Percentiles rank a stretch among this genome's conserved stretches.
These are phyloP conservation scores for Cicer pinnatifidum DNA, from an alignment of 306 rosid species.

Conservation along the genomic window DNA sequence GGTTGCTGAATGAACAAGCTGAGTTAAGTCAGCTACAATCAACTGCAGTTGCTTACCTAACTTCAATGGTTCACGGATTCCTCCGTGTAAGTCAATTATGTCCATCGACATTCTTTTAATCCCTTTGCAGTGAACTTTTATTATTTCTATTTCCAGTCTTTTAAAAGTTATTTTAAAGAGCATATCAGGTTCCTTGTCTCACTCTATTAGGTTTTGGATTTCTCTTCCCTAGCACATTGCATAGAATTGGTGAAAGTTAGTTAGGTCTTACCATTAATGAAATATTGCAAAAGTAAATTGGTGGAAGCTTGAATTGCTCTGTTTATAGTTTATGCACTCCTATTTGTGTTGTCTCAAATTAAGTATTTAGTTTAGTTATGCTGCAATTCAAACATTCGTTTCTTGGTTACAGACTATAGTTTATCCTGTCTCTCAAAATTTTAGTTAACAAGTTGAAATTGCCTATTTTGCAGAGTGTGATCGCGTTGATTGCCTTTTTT, in stretches of 20 bases:
- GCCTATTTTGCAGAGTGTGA: too few species aligned
- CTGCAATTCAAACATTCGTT: conserved; percentile 47
- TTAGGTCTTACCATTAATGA: not conserved
- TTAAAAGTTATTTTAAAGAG: conserved; percentile 4
- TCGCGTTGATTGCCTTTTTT: too few species aligned
- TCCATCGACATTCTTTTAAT: conserved; percentile 23
- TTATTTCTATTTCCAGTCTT: conserved; percentile 21
- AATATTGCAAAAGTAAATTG: not conserved
- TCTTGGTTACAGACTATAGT: conserved; percentile 1
- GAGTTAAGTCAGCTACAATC: conserved; percentile 60
- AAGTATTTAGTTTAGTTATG: conserved; percentile 6
- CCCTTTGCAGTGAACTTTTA: not conserved
- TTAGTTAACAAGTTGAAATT: too few species aligned
- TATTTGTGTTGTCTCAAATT: conserved; percentile 13
- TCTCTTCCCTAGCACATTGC: not conserved
- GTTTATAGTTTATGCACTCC: conserved; percentile 7
- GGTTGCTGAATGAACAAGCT: conserved; percentile 71
- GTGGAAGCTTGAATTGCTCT: not conserved
- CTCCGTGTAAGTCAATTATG: conserved; percentile 57
- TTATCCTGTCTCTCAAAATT: too few species aligned
- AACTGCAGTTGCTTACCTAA: conserved; percentile 58
- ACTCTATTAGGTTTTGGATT: conserved; percentile 7
- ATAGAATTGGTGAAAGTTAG: conserved; percentile 2
- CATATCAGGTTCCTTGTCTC: not conserved
- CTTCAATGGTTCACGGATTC: conserved; percentile 66